Conservation (phyloP, 192 early-diverging fungal species). For the Coemansia furcata region DNA sequence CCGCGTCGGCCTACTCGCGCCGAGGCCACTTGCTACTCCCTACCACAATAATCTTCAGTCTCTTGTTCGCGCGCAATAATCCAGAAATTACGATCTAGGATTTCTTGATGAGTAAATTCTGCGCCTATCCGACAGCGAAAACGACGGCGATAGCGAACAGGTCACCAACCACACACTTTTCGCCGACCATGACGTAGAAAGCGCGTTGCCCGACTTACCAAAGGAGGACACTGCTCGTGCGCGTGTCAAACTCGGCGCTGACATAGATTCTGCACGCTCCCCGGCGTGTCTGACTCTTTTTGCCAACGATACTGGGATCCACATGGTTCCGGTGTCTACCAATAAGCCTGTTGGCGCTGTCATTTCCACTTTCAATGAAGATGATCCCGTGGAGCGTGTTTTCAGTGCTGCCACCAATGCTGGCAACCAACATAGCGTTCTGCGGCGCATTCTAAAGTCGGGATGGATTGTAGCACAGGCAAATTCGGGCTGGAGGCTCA, state of each 20-base stretch:
- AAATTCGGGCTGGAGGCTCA: constrained; percentile 24
- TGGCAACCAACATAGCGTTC: neutral
- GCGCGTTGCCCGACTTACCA: neutral
- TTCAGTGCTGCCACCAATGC: neutral
- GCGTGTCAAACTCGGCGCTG: constrained; percentile 5
- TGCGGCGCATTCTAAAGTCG: constrained; percentile 13
- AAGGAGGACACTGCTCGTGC: constrained; percentile 9
- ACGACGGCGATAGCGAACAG: constrained; percentile 5
- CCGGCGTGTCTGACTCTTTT: constrained; percentile 14
- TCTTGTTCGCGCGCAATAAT: constrained; percentile 23
- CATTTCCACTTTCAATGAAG: neutral
- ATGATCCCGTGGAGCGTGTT: constrained; percentile 17
- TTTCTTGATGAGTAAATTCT: constrained; percentile 31
- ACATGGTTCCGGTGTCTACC: neutral
- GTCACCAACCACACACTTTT: neutral
- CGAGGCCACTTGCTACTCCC: neutral
- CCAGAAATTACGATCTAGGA: constrained; percentile 24
- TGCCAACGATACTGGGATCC: neutral
- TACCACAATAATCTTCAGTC: constrained; percentile 40
- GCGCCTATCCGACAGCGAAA: neutral
- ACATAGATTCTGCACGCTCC: neutral
- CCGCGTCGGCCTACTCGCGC: neutral
- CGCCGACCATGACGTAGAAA: constrained; percentile 1
- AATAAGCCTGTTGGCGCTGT: neutral
- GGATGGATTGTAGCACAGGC: constrained; percentile 13